Evolutionary conservation across 1,139 yeast genomes (phyloP), one percentile per base, ranked within the genome.

Genomic region (Scheffersomyces parashehatae): DNA sequence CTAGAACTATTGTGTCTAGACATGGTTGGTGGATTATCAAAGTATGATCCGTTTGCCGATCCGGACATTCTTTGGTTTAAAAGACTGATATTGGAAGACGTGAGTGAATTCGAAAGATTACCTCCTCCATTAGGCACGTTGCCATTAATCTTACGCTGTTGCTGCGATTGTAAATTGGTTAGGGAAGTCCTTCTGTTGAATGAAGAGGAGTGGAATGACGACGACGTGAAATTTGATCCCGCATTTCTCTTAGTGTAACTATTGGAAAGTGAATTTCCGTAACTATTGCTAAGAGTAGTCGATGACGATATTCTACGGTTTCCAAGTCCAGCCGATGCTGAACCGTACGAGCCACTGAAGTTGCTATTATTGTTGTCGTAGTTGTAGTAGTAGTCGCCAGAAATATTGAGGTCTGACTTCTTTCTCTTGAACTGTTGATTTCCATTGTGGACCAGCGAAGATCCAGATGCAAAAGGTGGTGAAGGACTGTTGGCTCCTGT

Each of bases 341-440:
- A 39, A 20, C 33, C 37, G 28, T 50, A 54, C 8, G 26, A 20
- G 26, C 26, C 26, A 20, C 20, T 16, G 4, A 5, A 5, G 20
- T 16, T 16, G 2, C 14, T 13, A 16, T 40, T 42, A 31, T 14
- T 16, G 32, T 31, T 37, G 20, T 7, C n/a, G 3, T 29, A 28
- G 10, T 37, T 40, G 33, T 32, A 12, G 20, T 44, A 46, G 39
- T 44, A 49, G 12, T 53, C 53, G 36, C 40, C 33, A 42, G 52
- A 48, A 11, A 61, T 53, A 44, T 58, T 65, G 20, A 65, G 50
- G 38, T 73, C 78, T 0, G 75, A 67, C 58, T 72, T 73, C 49
- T 73, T 73, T 29, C 79, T 52, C 56, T 74, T 74, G 51, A 71
- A 72, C 42, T 61, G 72, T 52, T 67, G 71, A 46, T 60, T 62